phyloP scores from a whole-genome alignment of 441 rosid species.

The Populus hybrid region DNA sequence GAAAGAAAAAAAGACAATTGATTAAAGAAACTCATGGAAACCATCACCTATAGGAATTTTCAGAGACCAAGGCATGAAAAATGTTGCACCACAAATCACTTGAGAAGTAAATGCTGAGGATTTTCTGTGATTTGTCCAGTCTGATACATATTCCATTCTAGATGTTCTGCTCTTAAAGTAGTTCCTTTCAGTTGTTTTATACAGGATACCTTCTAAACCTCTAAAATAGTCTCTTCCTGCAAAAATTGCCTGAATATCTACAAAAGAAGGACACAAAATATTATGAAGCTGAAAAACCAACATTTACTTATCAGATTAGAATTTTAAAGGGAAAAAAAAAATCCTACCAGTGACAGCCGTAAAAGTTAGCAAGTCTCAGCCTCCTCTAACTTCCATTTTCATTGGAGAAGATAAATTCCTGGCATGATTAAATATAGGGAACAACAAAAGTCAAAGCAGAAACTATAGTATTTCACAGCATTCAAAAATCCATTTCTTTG shows the following conservation, averaged over 20 bases:
- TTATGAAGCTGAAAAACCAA: constrained; percentile 6
- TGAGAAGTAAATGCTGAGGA: constrained; percentile 50
- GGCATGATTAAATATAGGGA: constrained; percentile 1
- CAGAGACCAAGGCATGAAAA: constrained; percentile 77
- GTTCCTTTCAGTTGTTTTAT: constrained; percentile 21
- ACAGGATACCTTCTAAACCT: constrained; percentile 19
- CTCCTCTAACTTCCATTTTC: constrained; percentile 74
- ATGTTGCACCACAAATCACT: constrained; percentile 61
- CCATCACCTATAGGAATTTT: constrained; percentile 87
- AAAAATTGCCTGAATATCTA: constrained; percentile 58
- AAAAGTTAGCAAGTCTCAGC: constrained; percentile 48
- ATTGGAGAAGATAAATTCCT: constrained; percentile 8
- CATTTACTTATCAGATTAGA: not conserved
- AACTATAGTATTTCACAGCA: not conserved
- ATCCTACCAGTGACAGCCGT: constrained; percentile 53
- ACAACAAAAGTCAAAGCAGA: not conserved
- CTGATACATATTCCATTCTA: constrained; percentile 70
- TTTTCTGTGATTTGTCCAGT: constrained; percentile 48
- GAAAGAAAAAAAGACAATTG: constrained; percentile 14
- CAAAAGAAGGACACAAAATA: constrained; percentile 3
- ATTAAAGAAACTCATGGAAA: constrained; percentile 71
- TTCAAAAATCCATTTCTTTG: not conserved
- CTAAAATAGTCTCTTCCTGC: constrained; percentile 34
- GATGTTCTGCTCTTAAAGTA: constrained; percentile 26
- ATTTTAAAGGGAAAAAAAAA: not conserved